Conservation (phyloP, 1,139 yeast species). For the Candida anutae region DNA sequence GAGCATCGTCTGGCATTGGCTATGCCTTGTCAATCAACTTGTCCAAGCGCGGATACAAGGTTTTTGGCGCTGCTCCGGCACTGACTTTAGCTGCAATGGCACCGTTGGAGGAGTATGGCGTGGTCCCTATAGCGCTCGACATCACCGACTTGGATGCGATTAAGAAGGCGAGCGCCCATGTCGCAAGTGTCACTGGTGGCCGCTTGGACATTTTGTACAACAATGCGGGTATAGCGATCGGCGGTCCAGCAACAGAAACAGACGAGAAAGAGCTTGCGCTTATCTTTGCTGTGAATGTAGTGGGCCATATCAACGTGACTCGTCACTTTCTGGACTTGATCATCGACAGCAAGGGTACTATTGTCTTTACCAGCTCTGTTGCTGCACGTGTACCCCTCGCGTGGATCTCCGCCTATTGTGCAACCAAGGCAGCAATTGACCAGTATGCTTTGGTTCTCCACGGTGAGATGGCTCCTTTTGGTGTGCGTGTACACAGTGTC, state of each 20-base stretch:
- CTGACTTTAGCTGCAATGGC: constrained; percentile 15
- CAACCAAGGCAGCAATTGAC: constrained; percentile 28
- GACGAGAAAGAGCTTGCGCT: constrained; percentile 17
- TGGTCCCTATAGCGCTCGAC: constrained; percentile 25
- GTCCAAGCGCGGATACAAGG: constrained; percentile 24
- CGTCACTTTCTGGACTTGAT: constrained; percentile 23
- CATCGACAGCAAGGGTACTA: constrained; percentile 27
- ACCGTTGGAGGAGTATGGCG: constrained; percentile 22
- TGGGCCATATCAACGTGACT: constrained; percentile 32
- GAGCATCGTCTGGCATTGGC: constrained; percentile 38
- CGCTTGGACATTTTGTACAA: constrained; percentile 24
- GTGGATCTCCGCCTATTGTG: constrained; percentile 25
- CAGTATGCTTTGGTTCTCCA: constrained; percentile 17
- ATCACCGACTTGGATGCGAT: constrained; percentile 22
- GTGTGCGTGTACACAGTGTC: constrained; percentile 27
- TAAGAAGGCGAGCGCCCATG: constrained; percentile 14
- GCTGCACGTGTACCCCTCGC: constrained; percentile 29
- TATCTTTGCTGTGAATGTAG: constrained; percentile 25
- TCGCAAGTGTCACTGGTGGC: constrained; percentile 20
- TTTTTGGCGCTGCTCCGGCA: constrained; percentile 27
- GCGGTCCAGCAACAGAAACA: constrained; percentile 28
- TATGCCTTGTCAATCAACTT: constrained; percentile 20
- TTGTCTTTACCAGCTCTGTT: constrained; percentile 32
- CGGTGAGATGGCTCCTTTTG: constrained; percentile 25
- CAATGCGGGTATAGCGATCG: constrained; percentile 25